These are phyloP conservation scores for Metschnikowia aberdeeniae DNA, from an alignment of 805 yeast genomes.

Conservation along the genomic window DNA sequence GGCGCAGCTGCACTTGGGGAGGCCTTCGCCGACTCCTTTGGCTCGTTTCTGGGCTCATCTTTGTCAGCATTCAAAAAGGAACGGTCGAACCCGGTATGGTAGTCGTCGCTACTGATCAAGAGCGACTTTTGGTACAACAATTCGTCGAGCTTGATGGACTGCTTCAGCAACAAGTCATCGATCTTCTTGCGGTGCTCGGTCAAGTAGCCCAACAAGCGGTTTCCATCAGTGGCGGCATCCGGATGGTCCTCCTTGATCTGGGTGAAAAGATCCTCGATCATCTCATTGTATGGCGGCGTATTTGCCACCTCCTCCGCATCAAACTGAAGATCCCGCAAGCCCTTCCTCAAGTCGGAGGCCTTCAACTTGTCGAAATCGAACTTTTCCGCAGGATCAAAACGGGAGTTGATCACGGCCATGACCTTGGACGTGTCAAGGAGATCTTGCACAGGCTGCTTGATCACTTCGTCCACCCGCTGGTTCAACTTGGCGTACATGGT, in stretches of 20 bases:
- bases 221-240: conserved; percentile 39
- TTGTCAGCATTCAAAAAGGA: conserved; percentile 67
- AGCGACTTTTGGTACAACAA: conserved; percentile 65
- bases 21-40: background rate
- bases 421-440: conserved; percentile 28
- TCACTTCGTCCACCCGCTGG: conserved; percentile 63
- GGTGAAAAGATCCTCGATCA: conserved; percentile 85
- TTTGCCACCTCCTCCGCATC: conserved; percentile 36
- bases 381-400: conserved; percentile 58
- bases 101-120: conserved; percentile 85
- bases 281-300: conserved; percentile 74
- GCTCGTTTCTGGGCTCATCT: conserved; percentile 12
- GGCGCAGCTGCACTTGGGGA: background rate
- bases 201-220: conserved; percentile 35
- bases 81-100: conserved; percentile 87
- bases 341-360: conserved; percentile 43
- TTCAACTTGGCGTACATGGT: conserved; percentile 78
- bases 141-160: conserved; percentile 60
- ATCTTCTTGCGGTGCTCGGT: conserved; percentile 67
- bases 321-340: conserved; percentile 36
- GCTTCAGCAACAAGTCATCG: conserved; percentile 58
- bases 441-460: conserved; percentile 38
- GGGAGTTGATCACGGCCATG: conserved; percentile 40
- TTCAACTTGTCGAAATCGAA: conserved; percentile 43
- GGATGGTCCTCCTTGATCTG: conserved; percentile 65